Evolutionary conservation across 202 grass and related monocot genomes (phyloP).

Genomic region (Elaeis oleifera): DNA sequence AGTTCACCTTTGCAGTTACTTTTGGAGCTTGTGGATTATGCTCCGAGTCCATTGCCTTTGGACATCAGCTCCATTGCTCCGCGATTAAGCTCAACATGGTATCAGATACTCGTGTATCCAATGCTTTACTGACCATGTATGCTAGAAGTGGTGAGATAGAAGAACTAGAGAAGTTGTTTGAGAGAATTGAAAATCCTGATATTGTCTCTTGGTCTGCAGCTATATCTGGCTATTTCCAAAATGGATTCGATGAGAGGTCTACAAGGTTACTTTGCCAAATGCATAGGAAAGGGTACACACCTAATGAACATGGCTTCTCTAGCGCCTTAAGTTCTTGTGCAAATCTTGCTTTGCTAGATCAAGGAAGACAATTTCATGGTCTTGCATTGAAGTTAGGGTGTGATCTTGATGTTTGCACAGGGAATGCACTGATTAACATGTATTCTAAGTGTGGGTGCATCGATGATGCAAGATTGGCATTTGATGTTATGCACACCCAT

Average conservation of each 20-base stretch:
- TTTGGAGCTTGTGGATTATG: slow-evolving; percentile 46
- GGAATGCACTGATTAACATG: slow-evolving; percentile 50
- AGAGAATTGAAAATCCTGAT: slow-evolving; percentile 36
- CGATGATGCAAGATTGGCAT: slow-evolving; percentile 8
- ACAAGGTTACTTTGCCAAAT: slow-evolving; percentile 43
- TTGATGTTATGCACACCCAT: slow-evolving; percentile 10
- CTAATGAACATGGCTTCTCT: slow-evolving; percentile 63
- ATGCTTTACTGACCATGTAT: slow-evolving; percentile 72
- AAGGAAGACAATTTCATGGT: slow-evolving; percentile 64
- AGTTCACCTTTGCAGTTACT: slow-evolving; percentile 48
- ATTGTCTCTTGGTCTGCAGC: slow-evolving; percentile 61
- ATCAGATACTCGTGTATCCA: slow-evolving; percentile 43
- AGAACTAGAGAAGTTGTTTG: slow-evolving; percentile 29
- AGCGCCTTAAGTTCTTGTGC: slow-evolving; percentile 68
- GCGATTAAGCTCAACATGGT: slow-evolving; percentile 38
- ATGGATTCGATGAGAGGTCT: slow-evolving; percentile 47
- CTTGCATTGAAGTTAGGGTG: slow-evolving; percentile 60
- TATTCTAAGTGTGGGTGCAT: slow-evolving; percentile 23
- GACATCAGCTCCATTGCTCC: slow-evolving; percentile 46
- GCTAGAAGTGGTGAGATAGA: slow-evolving; percentile 39
- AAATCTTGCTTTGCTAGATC: slow-evolving; percentile 51
- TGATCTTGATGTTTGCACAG: slow-evolving; percentile 41
- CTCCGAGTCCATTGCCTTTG: slow-evolving; percentile 14
- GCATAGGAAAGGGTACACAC: slow-evolving; percentile 49
- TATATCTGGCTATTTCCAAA: slow-evolving; percentile 61